These are phyloP conservation scores for Candida incommunis DNA, from an alignment of 805 yeast species.

Conservation along the genomic window DNA sequence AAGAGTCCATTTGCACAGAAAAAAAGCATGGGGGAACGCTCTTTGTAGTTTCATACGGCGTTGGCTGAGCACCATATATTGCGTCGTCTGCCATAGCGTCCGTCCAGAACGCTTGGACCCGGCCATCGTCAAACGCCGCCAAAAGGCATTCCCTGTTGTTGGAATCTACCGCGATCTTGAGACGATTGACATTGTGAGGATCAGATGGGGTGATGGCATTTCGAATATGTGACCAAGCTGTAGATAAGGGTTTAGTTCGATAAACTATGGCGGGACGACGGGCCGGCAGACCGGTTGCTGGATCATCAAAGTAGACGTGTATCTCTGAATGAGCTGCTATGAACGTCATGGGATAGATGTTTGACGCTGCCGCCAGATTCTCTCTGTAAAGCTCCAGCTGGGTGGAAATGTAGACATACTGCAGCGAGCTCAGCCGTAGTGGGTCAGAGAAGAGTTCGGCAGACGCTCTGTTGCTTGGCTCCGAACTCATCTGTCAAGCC, in stretches of 20 bases:
- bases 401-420: not conserved
- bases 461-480: not conserved
- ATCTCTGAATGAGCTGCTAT: not conserved
- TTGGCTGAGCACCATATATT: conserved; percentile 7
- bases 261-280: not conserved
- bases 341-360: not conserved
- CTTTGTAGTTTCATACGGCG: conserved; percentile 16
- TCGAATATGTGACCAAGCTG: not conserved
- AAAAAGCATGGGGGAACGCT: conserved; percentile 18
- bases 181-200: conserved; percentile 43
- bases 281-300: not conserved
- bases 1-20: conserved; percentile 15
- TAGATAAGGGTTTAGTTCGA: not conserved
- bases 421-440: not conserved
- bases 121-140: conserved; percentile 43
- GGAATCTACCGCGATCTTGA: conserved; percentile 27
- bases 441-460: not conserved
- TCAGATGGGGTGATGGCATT: conserved; percentile 21
- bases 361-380: not conserved
- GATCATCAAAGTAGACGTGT: not conserved
- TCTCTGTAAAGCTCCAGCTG: not conserved
- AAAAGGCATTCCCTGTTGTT: conserved; percentile 29
- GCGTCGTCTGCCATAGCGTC: conserved; percentile 17
- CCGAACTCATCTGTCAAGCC: no score
- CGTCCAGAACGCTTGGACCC: conserved; percentile 24